Evolutionary conservation across 164 flowering plant species (phyloP).

Genomic region (Santalum album): DNA sequence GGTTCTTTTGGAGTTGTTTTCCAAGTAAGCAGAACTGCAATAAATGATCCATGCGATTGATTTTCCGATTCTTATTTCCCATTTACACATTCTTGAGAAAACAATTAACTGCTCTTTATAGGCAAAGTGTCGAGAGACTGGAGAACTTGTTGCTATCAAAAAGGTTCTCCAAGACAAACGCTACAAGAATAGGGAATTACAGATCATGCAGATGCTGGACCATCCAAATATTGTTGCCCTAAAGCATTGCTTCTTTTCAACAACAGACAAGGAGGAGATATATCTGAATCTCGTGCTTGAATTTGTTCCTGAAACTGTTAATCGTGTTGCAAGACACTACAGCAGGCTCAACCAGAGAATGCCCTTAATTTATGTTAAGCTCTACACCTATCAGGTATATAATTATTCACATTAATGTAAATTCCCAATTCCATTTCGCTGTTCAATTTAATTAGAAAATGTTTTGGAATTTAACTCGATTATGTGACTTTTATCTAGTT

Average conservation of each 20-base stretch:
- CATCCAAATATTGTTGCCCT: slow-evolving; percentile 89
- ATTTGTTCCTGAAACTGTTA: slow-evolving; percentile 88
- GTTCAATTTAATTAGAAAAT: too few species aligned
- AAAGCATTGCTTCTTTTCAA: slow-evolving; percentile 81
- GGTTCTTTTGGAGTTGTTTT: slow-evolving; percentile 95
- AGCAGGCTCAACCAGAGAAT: slow-evolving; percentile 72
- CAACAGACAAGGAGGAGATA: slow-evolving; percentile 85
- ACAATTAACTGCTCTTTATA: slow-evolving; percentile 17
- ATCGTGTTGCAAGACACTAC: slow-evolving; percentile 79
- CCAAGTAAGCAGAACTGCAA: slow-evolving; percentile 48
- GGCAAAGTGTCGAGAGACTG: slow-evolving; percentile 97
- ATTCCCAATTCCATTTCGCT: too few species aligned
- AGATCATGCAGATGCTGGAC: slow-evolving; percentile 96
- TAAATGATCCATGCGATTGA: neutral
- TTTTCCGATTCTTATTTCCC: slow-evolving; percentile 3
- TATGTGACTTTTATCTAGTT: too few species aligned
- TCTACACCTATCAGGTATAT: slow-evolving; percentile 81
- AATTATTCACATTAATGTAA: neutral
- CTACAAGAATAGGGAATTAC: slow-evolving; percentile 91
- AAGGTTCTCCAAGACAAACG: slow-evolving; percentile 97
- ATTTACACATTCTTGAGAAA: too few species aligned
- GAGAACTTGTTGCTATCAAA: slow-evolving; percentile 93
- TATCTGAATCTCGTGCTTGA: slow-evolving; percentile 92
- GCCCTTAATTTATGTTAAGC: slow-evolving; percentile 88
- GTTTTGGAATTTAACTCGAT: too few species aligned